Evolutionary conservation across 1,139 yeast species (phyloP), one percentile per base, ranked within the genome.

Genomic region (Candida dubliniensis): DNA sequence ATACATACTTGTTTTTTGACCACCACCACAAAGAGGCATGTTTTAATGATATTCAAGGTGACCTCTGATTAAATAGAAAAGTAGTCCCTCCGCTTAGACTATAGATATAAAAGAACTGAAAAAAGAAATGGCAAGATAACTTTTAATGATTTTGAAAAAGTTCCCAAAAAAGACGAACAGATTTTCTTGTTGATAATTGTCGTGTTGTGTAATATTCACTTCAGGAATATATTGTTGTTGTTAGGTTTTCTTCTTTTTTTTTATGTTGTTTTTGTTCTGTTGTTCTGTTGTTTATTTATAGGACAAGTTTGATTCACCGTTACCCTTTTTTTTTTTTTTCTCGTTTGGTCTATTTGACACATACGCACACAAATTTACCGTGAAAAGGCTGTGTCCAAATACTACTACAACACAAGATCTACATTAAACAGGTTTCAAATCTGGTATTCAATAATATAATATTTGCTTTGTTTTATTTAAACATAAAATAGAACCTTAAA

Each of bases 21-120:
- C 63, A 47, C 84, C 73, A 52, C 90, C 90, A 64, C 91, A 84
- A 59, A 84, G 67, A 49, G 87, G 81, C 90, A 84, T 84, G 44
- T 10, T 25, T 29, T 29, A 11, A 29, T 27, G 12, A 23, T 12
- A 11, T 35, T 18, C 13, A 10, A 36, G 14, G 29, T 36, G 11
- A 10, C 30, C n/a, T 27, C 7, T 27, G 11, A 27, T 27, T 4
- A 10, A 10, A 10, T 10, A 7, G 7, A 27, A 27, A 27, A 27
- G 12, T n/a, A 30, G 32, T 30, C 13, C 13, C 14, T 30, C 9
- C 5, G 12, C 32, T 10, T 13, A 30, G 23, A 34, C 29, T 34
- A 34, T 12, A 5, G 24, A 8, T 34, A 13, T 34, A 34, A 34
- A 34, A 11, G 36, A 23, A 34, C 8, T 23, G 29, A 34, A 34